Evolutionary conservation across 2,329 filamentous ascomycete genomes (phyloP), one percentile per base, ranked within the genome.

Genomic region (Talaromyces funiculosus): DNA sequence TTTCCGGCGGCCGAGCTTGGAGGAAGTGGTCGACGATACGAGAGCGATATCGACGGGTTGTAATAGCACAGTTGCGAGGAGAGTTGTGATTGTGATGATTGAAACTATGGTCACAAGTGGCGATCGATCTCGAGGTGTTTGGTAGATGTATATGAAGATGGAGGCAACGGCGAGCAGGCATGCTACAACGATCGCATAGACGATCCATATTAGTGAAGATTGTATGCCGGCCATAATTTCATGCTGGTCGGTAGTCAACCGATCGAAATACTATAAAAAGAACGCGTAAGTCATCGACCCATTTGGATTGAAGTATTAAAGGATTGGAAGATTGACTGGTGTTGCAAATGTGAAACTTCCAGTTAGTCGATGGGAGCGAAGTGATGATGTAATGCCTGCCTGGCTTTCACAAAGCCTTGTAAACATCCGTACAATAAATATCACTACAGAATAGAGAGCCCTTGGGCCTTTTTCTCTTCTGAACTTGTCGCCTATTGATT

Each of bases 11-110:
- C 94, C 94, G 35, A 88, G 80, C 53, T 86, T 84, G 5, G 87
- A 84, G 59, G 87, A 87, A 14, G 86, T 88, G 0, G 94, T 99
- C 6, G 92, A 91, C 1, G 93, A 97, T 53, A 97, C 89, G 67
- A 99, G 84, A 10, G 94, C 94, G 67, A 97, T 91, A 74, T 99
- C 94, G 73, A 97, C 93, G 24, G 94, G 94, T 29, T 97, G 85
- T 22, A 99, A 84, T 35, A 99, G 84, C 29, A 97, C 87, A 1
- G 94, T 99, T 14, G 94, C 94, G 59, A 99, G 86, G 31, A 99
- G 84, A 8, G 90, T 84, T 9, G 92, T 92, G 49, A 96, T 82
- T 59, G 92, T 94, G 75, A 97, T 79, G 67, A 96, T 92, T 73
- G 90, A 90, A 67, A 97, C 89, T 57, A 86, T 81, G 62, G 88